Conservation (phyloP, 345 rosid genomes). For the Boechera retrofracta region DNA sequence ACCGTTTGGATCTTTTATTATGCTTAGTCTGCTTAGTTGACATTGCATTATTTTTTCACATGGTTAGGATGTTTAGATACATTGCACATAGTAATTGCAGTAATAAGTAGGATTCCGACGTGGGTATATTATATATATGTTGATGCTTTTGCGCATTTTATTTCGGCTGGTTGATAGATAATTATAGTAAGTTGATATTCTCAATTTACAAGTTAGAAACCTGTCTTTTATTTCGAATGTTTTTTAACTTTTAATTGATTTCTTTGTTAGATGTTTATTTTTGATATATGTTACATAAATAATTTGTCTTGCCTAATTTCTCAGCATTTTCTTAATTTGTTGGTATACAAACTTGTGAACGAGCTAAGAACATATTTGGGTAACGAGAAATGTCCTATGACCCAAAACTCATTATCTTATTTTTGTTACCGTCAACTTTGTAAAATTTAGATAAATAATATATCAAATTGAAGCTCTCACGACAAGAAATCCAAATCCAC, state of each 20-base stretch:
- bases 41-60: not conserved
- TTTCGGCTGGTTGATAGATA: not conserved
- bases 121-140: not conserved
- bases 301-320: not conserved
- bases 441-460: too few species aligned
- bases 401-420: too few species aligned
- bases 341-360: not conserved
- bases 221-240: not conserved
- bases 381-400: too few species aligned
- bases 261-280: not conserved
- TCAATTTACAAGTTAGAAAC: conserved; percentile 4
- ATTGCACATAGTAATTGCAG: conserved; percentile 13
- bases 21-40: conserved; percentile 24
- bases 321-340: not conserved
- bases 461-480: too few species aligned
- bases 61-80: conserved; percentile 20
- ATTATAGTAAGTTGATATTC: not conserved
- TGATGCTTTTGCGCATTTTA: conserved; percentile 17
- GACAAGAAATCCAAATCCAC: too few species aligned
- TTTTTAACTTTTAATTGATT: not conserved
- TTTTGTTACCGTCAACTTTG: too few species aligned
- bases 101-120: conserved; percentile 4
- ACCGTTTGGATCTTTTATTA: conserved; percentile 34
- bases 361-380: not conserved
- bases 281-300: not conserved